These are phyloP conservation scores for Jaenimonas drosophilae DNA, from an alignment of 208 protist species.

Conservation along the genomic window DNA sequence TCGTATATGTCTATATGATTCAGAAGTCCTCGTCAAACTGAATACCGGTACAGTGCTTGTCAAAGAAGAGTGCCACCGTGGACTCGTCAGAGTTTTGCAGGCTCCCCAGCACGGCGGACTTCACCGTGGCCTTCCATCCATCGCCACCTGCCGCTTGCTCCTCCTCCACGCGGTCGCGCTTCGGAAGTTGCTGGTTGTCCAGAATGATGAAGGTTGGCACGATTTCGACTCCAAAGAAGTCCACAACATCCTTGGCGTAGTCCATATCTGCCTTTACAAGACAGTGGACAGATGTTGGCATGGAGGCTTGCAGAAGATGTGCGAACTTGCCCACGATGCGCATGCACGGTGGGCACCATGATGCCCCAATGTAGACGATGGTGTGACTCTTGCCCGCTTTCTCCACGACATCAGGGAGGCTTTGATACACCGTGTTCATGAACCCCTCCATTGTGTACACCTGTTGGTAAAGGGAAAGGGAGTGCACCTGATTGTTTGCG, in stretches of 20 bases:
- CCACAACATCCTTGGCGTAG: slow-evolving; percentile 54
- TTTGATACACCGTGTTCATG: slow-evolving; percentile 23
- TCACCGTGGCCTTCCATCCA: slow-evolving; percentile 22
- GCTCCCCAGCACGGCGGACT: slow-evolving; percentile 31
- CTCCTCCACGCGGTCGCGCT: slow-evolving; percentile 6
- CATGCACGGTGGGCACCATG: slow-evolving; percentile 83
- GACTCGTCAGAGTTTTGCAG: slow-evolving; percentile 69
- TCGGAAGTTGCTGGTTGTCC: slow-evolving; percentile 41
- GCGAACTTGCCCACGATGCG: slow-evolving; percentile 49
- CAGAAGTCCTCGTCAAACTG: slow-evolving; percentile 79
- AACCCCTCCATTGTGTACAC: slow-evolving; percentile 63
- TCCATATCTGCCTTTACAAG: slow-evolving; percentile 77
- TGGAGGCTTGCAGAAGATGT: slow-evolving; percentile 33
- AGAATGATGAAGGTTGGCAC: slow-evolving; percentile 75
- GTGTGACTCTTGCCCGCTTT: slow-evolving; percentile 14
- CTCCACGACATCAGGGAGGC: slow-evolving; percentile 1
- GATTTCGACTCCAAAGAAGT: slow-evolving; percentile 59
- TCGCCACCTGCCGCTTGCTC: slow-evolving; percentile 3
- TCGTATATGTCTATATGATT: slow-evolving; percentile 6
- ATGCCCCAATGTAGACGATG: slow-evolving; percentile 67
- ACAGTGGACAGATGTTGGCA: slow-evolving; percentile 18
- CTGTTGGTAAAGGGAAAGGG: slow-evolving; percentile 35
- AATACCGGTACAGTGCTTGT: slow-evolving; percentile 41
- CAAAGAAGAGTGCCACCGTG: slow-evolving; percentile 47
- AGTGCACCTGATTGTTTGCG: slow-evolving; percentile 51